These are phyloP conservation scores for Cladosporium cucumerinum DNA, from an alignment of 2,329 filamentous ascomycete species.

Conservation along the genomic window DNA sequence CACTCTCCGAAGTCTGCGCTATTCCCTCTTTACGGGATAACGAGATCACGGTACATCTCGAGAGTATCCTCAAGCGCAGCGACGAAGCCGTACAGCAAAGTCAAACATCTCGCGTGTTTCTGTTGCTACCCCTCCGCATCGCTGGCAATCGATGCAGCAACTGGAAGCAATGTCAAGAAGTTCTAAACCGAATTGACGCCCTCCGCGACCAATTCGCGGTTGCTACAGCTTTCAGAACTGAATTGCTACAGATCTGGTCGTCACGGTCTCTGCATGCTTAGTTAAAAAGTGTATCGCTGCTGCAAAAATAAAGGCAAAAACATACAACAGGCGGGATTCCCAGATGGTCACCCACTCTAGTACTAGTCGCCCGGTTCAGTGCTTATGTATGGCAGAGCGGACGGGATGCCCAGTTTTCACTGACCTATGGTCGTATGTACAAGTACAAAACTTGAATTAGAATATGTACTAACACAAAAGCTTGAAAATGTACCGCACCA, in stretches of 20 bases:
- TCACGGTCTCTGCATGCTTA: background rate
- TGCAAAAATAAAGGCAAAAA: background rate
- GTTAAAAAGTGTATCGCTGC: background rate
- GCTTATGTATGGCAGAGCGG: background rate
- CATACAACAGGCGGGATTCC: background rate
- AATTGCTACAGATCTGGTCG: background rate
- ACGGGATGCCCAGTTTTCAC: background rate
- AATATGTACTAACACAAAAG: too few relatives aligned
- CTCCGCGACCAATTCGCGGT: background rate
- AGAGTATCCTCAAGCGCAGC: background rate
- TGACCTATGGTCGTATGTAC: background rate
- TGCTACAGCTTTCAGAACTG: background rate
- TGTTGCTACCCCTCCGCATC: background rate
- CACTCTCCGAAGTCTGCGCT: background rate
- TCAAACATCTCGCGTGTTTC: background rate
- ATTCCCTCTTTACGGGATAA: background rate
- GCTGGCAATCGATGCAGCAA: background rate
- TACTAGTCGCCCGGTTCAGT: background rate
- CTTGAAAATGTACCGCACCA: too few relatives aligned
- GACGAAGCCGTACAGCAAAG: background rate
- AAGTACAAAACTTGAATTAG: too few relatives aligned
- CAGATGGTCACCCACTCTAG: background rate
- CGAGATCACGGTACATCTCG: background rate
- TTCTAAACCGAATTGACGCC: background rate
- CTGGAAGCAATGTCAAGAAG: background rate